phyloP scores from a whole-genome alignment of 148 eudicot species.

The Camellia japonica region DNA sequence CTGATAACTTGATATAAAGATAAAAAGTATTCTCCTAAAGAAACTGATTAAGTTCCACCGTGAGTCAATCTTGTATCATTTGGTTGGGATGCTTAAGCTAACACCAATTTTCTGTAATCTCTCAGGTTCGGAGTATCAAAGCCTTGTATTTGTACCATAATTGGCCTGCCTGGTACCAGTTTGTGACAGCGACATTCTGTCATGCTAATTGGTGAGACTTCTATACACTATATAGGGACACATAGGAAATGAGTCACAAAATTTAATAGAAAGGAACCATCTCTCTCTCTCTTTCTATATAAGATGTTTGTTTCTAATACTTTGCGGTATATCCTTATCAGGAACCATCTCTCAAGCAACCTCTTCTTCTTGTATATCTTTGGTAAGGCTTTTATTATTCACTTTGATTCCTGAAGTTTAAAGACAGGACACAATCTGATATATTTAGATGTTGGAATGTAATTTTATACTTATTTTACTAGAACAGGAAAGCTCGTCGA shows the following conservation, averaged over 20 bases:
- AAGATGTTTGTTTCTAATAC: conserved; percentile 13
- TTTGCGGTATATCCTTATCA: conserved; percentile 31
- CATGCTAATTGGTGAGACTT: conserved; percentile 83
- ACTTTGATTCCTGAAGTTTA: conserved; percentile 4
- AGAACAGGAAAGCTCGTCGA: conserved; percentile 90
- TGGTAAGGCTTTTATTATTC: conserved; percentile 50
- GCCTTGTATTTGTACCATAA: conserved; percentile 76
- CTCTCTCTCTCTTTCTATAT: neutral
- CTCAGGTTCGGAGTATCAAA: conserved; percentile 67
- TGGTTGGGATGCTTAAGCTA: conserved; percentile 5
- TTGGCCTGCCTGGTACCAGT: conserved; percentile 91
- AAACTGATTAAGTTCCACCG: neutral
- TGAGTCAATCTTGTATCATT: neutral
- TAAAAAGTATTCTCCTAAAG: conserved; percentile 5
- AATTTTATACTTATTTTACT: neutral
- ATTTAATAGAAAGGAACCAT: neutral
- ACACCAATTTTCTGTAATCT: conserved; percentile 10
- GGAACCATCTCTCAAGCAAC: conserved; percentile 98
- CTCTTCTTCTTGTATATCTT: conserved; percentile 96
- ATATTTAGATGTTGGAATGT: neutral
- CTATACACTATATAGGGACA: neutral
- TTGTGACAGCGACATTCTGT: conserved; percentile 94
- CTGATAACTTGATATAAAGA: neutral
- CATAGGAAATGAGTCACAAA: neutral
- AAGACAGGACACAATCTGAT: neutral